Evolutionary conservation across 1,284 basidiomycete species (phyloP).

Genomic region (Earliella scabrosa): DNA sequence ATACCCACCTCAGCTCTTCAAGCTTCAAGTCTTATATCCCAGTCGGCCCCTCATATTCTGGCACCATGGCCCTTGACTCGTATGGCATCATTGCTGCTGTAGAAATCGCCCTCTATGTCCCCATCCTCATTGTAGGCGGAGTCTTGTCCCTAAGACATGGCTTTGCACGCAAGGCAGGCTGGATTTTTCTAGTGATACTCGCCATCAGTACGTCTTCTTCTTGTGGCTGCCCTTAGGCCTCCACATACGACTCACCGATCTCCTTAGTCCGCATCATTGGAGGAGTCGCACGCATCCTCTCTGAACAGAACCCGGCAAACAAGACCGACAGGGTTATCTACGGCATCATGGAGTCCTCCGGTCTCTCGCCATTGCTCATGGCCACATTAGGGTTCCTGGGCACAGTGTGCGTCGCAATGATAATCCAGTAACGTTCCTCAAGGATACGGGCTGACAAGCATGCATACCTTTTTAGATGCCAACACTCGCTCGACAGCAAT

Average conservation of each 20-base stretch:
- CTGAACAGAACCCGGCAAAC: slow-evolving; percentile 45
- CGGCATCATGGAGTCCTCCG: slow-evolving; percentile 59
- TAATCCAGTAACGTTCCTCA: background rate
- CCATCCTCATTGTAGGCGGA: slow-evolving; percentile 49
- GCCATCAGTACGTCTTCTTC: slow-evolving; percentile 21
- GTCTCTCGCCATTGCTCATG: slow-evolving; percentile 55
- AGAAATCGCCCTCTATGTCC: slow-evolving; percentile 47
- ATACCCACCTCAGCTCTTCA: too few species aligned
- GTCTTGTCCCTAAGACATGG: slow-evolving; percentile 54
- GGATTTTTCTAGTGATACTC: slow-evolving; percentile 57
- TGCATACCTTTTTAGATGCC: slow-evolving; percentile 36
- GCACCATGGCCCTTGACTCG: slow-evolving; percentile 10
- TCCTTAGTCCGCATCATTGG: slow-evolving; percentile 57
- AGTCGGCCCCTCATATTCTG: too few species aligned
- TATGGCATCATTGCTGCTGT: slow-evolving; percentile 23
- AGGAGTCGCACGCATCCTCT: slow-evolving; percentile 58
- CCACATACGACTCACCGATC: background rate
- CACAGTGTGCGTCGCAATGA: slow-evolving; percentile 59
- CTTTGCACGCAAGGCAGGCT: slow-evolving; percentile 58
- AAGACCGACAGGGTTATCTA: slow-evolving; percentile 51
- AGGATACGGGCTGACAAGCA: too few species aligned
- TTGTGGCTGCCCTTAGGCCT: slow-evolving; percentile 43
- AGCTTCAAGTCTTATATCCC: background rate
- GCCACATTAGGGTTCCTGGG: slow-evolving; percentile 63
- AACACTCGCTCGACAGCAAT: slow-evolving; percentile 22